Base-by-base conservation (phyloP, 2,329 filamentous ascomycete genomes). In the Colletotrichum liaoningense region DNA sequence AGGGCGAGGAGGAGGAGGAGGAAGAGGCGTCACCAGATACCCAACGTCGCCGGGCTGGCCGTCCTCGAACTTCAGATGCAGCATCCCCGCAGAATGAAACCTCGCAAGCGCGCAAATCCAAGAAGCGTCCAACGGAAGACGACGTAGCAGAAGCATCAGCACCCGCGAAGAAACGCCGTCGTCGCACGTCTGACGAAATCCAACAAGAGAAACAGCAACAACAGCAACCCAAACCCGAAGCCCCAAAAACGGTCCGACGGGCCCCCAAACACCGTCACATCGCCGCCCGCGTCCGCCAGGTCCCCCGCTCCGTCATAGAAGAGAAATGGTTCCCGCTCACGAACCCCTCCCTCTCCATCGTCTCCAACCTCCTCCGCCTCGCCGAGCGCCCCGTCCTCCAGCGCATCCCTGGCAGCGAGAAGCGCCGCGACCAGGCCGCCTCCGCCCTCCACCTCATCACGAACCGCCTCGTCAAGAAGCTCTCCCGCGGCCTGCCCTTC, bases 271-370 rank as follows among this genome's bases (percentile, higher is more conserved):
- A 88, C 79, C 85, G 86, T 57, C 87, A 89, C 76, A 81, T 92
- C 62, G 83, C 85, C 7, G 81, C 88, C 16, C 84, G 84, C 35
- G 87, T 84, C 14, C 87, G 86, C 46, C 85, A 84, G 55, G 84
- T 94, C 56, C 89, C 91, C n/a, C 89, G 88, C 74, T 87, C 88
- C 33, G 88, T 87, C 49, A 93, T 97, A 71, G 88, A 93, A 55
- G 83, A 91, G 55, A 94, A 93, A 79, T 95, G 93, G 93, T 84
- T 86, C 3, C 85, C 89, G 6, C 85, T 94, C 5, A 85, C 89
- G 5, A 79, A 83, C 7, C 81, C 85, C 28, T 89, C 91, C 55
- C 81, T 93, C 67, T 83, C 87, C 8, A 87, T 87, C 64, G 86
- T 92, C n/a, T 83, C 85, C 22, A 80, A 84, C 19, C 85, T 93